Conservation (phyloP, 176 grass and related monocot genomes). For the Rhynchospora tenuis region DNA sequence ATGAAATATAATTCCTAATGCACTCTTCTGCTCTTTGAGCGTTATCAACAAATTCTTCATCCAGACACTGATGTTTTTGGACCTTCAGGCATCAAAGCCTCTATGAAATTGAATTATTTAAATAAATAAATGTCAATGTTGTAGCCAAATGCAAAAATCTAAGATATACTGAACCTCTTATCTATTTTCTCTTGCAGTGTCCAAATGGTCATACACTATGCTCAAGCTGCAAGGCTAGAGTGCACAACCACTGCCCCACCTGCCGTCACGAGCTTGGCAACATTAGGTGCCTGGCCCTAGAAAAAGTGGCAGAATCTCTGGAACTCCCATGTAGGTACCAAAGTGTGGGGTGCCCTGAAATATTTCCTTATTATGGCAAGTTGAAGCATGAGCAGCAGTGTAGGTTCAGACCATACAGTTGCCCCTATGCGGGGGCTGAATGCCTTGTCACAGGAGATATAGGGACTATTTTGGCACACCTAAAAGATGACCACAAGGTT, state of each 20-base stretch:
- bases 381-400: slow-evolving; percentile 69
- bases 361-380: slow-evolving; percentile 67
- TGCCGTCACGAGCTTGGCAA: slow-evolving; percentile 81
- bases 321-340: slow-evolving; percentile 76
- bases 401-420: slow-evolving; percentile 76
- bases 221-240: slow-evolving; percentile 74
- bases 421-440: slow-evolving; percentile 74
- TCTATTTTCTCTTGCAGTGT: slow-evolving; percentile 50
- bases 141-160: neutral
- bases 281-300: slow-evolving; percentile 76
- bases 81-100: neutral
- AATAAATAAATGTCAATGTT: neutral
- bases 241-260: slow-evolving; percentile 81
- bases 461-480: slow-evolving; percentile 51
- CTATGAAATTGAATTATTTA: slow-evolving; percentile 8
- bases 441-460: slow-evolving; percentile 61
- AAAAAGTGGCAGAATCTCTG: slow-evolving; percentile 75
- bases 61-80: neutral
- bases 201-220: slow-evolving; percentile 86
- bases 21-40: neutral
- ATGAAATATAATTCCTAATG: neutral
- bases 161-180: slow-evolving; percentile 2
- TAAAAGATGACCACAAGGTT: slow-evolving; percentile 83
- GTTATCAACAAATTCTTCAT: neutral
- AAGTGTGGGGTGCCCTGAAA: slow-evolving; percentile 52